phyloP scores from a whole-genome alignment of 305 asterid genomes.

The Rubia peregrina region DNA sequence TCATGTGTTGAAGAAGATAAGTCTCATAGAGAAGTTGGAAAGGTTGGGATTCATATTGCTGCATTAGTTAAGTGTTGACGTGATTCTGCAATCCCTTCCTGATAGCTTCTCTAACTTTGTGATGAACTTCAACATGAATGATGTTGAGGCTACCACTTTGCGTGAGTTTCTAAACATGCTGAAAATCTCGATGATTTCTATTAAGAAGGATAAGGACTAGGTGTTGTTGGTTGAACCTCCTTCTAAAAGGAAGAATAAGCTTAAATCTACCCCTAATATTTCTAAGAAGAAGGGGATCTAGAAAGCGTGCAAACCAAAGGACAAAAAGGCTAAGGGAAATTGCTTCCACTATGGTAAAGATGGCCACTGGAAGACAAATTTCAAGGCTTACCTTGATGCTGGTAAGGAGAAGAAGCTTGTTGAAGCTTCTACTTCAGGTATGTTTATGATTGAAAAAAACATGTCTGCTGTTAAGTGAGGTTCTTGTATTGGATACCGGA shows the following conservation, averaged over 20 bases:
- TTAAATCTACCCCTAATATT: not conserved
- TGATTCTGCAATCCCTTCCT: slow-evolving; percentile 1
- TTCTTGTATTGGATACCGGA: slow-evolving; percentile 5
- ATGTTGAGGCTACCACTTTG: not conserved
- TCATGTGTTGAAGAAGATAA: not conserved
- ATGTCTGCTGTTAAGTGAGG: not conserved
- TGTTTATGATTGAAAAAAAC: not conserved
- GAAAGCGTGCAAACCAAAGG: not conserved
- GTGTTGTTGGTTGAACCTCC: not conserved
- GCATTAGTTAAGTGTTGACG: not conserved
- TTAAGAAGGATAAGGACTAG: not conserved
- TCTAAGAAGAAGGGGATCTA: not conserved
- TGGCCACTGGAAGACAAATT: not conserved
- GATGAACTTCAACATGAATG: slow-evolving; percentile 7
- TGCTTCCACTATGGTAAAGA: not conserved
- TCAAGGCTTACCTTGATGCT: not conserved
- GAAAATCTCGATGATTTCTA: not conserved
- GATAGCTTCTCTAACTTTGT: slow-evolving; percentile 1
- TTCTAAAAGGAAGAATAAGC: not conserved
- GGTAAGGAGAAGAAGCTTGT: not conserved
- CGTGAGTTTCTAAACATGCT: not conserved
- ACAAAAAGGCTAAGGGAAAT: not conserved
- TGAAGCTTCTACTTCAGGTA: slow-evolving; percentile 6
- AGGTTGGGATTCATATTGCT: not conserved
- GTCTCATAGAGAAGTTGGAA: not conserved